Conservation (phyloP, 768 basidiomycete species). For the Mycena epipterygia region DNA sequence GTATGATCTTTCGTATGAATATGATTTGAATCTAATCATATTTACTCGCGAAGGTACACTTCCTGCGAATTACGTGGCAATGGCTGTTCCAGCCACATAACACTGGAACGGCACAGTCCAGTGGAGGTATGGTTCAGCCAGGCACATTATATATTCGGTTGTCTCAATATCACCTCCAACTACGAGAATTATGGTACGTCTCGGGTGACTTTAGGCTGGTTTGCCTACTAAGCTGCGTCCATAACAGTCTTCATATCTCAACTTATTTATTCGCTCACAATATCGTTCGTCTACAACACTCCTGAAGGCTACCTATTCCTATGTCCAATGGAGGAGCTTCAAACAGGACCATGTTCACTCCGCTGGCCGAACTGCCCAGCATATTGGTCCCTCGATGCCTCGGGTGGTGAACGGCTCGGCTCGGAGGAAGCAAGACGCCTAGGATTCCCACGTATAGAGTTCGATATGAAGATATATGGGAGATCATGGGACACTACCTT, state of each 20-base stretch:
- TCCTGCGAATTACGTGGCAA: neutral
- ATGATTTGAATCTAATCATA: neutral
- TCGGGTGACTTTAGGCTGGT: no score
- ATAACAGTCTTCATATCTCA: neutral
- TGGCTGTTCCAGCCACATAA: neutral
- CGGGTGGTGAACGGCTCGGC: neutral
- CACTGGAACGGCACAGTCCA: no score
- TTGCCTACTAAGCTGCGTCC: no score
- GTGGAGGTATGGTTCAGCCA: no score
- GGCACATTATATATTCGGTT: no score
- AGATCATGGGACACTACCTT: neutral
- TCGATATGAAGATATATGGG: neutral
- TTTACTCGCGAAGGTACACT: neutral
- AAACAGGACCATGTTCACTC: neutral
- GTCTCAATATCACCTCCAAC: no score
- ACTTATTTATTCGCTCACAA: neutral
- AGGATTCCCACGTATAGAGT: neutral
- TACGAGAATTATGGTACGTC: no score
- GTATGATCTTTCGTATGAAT: neutral
- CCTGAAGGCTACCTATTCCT: neutral
- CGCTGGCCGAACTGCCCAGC: neutral
- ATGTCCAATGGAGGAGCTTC: neutral
- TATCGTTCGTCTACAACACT: neutral
- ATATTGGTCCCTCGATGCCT: slow-evolving; percentile 3
- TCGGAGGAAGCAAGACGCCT: neutral